Evolutionary conservation across 1,139 yeast genomes (phyloP).

Genomic region (Pichia terricola): DNA sequence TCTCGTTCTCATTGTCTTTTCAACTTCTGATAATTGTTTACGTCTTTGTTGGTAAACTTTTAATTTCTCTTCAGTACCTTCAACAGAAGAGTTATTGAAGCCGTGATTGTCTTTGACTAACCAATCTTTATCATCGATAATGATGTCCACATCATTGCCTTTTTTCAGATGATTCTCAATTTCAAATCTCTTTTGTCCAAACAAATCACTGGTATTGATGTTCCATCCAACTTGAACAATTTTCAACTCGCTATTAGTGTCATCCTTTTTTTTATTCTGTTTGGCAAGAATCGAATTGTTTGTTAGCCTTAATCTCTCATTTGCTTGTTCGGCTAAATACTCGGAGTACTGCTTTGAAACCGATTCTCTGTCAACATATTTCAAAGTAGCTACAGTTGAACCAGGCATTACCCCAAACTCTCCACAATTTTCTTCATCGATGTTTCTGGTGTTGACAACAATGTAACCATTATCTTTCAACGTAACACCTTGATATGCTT

Average conservation of each 20-base stretch:
- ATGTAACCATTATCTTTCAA: slow-evolving; percentile 17
- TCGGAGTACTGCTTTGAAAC: slow-evolving; percentile 33
- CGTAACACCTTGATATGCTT: slow-evolving; percentile 13
- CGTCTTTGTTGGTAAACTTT: slow-evolving; percentile 3
- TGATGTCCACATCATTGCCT: slow-evolving; percentile 30
- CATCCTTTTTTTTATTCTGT: slow-evolving; percentile 20
- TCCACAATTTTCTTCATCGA: slow-evolving; percentile 7
- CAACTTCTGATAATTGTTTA: slow-evolving; percentile 17
- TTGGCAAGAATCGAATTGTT: slow-evolving; percentile 19
- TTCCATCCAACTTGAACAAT: slow-evolving; percentile 36
- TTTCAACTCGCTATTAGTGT: slow-evolving; percentile 21
- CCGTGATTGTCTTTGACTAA: slow-evolving; percentile 14
- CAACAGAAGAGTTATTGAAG: not conserved
- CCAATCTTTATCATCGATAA: slow-evolving; percentile 25
- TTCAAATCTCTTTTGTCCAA: slow-evolving; percentile 35
- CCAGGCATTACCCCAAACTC: slow-evolving; percentile 4
- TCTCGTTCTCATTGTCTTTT: slow-evolving; percentile 16
- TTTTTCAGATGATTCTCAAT: slow-evolving; percentile 30
- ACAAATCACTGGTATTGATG: slow-evolving; percentile 32
- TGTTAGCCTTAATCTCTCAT: slow-evolving; percentile 10
- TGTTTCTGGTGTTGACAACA: slow-evolving; percentile 11
- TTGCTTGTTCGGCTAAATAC: slow-evolving; percentile 21
- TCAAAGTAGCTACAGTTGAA: slow-evolving; percentile 26
- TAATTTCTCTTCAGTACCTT: slow-evolving; percentile 1
- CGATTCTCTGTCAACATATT: slow-evolving; percentile 25